Conservation (phyloP, 2,329 filamentous ascomycete genomes). For the Monilinia laxa region DNA sequence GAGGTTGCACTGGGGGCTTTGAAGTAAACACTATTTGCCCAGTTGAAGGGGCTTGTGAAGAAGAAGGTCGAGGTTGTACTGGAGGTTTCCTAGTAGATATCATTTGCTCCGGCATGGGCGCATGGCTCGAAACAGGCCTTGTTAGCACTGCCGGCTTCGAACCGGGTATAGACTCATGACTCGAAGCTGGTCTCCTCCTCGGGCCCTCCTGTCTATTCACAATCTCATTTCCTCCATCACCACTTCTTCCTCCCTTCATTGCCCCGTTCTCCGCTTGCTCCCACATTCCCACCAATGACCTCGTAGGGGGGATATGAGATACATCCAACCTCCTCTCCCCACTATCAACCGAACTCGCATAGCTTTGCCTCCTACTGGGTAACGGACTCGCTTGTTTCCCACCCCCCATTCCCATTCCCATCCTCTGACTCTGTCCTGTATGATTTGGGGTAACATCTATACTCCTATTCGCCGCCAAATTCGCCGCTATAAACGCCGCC, state of each 20-base stretch:
- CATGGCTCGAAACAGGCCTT: conserved; percentile 27
- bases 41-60: not conserved
- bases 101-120: conserved; percentile 21
- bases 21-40: not conserved
- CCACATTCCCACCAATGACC: conserved; percentile 66
- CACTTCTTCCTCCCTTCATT: not conserved
- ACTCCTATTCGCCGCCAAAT: conserved; percentile 60
- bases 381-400: conserved; percentile 7
- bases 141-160: not conserved
- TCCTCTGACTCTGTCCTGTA: conserved; percentile 29
- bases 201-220: conserved; percentile 3
- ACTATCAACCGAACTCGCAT: conserved; percentile 14
- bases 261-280: conserved; percentile 49
- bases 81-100: not conserved
- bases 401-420: not conserved
- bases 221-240: not conserved
- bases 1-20: not conserved
- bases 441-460: conserved; percentile 52
- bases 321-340: conserved; percentile 16
- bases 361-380: conserved; percentile 15
- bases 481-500: conserved; percentile 62
- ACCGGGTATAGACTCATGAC: conserved; percentile 20
- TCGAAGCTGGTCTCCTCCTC: conserved; percentile 24
- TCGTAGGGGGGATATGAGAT: conserved; percentile 58
- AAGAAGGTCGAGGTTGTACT: not conserved